Evolutionary conservation across 306 rosid species (phyloP).

Genomic region (Quercus mongolica): DNA sequence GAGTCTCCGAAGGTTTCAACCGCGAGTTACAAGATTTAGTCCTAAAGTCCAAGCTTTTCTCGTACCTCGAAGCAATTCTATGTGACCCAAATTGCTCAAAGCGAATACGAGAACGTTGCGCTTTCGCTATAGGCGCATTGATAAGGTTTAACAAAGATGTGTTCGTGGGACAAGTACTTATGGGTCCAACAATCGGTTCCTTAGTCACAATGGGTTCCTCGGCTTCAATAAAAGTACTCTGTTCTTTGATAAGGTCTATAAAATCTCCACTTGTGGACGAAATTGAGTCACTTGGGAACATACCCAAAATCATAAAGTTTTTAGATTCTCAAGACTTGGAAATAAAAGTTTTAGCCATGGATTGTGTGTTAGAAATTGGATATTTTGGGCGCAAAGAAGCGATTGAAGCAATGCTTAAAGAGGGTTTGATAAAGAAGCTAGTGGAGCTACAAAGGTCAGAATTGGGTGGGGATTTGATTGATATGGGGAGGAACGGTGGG

Average conservation of each 20-base stretch:
- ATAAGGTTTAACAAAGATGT: conserved; percentile 85
- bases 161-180: conserved; percentile 72
- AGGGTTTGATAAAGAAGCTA: conserved; percentile 61
- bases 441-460: conserved; percentile 74
- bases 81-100: conserved; percentile 34
- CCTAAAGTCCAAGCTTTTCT: conserved; percentile 56
- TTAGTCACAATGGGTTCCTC: conserved; percentile 46
- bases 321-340: conserved; percentile 30
- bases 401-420: conserved; percentile 71
- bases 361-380: conserved; percentile 72
- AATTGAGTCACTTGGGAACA: conserved; percentile 61
- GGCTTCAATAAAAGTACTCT: conserved; percentile 47
- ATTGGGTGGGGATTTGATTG: conserved; percentile 54
- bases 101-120: conserved; percentile 52
- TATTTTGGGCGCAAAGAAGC: conserved; percentile 90
- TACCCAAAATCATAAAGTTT: conserved; percentile 46
- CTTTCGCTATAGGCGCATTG: conserved; percentile 38
- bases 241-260: conserved; percentile 48
- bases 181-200: conserved; percentile 54
- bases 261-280: conserved; percentile 88
- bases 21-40: conserved; percentile 66
- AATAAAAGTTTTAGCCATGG: conserved; percentile 46
- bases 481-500: conserved; percentile 9
- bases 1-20: conserved; percentile 60
- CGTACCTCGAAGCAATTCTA: conserved; percentile 41